phyloP scores from a whole-genome alignment of 1,284 basidiomycete genomes.

The Salmacisia buchloeana region DNA sequence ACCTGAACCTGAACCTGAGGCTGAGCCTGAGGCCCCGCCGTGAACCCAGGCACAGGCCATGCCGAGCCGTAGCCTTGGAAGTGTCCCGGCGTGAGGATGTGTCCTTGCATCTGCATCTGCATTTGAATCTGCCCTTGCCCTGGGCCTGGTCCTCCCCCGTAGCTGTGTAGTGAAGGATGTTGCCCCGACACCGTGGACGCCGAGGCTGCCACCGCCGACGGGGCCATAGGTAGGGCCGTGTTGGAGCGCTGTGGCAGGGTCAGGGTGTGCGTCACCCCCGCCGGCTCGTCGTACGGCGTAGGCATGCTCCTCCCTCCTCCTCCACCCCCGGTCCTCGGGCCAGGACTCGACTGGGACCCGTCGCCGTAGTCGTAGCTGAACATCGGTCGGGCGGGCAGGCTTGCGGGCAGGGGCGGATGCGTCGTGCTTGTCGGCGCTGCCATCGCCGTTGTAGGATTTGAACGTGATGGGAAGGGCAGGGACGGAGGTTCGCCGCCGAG shows the following conservation, averaged over 20 bases:
- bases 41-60: too few species aligned
- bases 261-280: background rate
- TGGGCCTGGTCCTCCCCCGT: too few species aligned
- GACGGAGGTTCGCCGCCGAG: background rate
- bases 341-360: background rate
- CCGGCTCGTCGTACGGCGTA: conserved; percentile 2
- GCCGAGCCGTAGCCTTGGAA: too few species aligned
- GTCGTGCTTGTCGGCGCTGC: too few species aligned
- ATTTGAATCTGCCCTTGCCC: too few species aligned
- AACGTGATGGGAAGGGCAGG: background rate
- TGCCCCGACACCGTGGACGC: background rate
- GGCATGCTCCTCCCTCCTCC: background rate
- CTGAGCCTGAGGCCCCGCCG: too few species aligned
- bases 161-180: too few species aligned
- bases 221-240: background rate
- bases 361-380: background rate
- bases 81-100: too few species aligned
- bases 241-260: too few species aligned
- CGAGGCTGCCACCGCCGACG: background rate
- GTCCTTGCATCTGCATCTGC: too few species aligned
- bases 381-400: background rate
- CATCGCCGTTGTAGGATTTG: background rate
- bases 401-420: background rate
- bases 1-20: too few species aligned
- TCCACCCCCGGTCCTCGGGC: background rate